phyloP scores from a whole-genome alignment of 345 rosid genomes.

The Arabis hirsuta region DNA sequence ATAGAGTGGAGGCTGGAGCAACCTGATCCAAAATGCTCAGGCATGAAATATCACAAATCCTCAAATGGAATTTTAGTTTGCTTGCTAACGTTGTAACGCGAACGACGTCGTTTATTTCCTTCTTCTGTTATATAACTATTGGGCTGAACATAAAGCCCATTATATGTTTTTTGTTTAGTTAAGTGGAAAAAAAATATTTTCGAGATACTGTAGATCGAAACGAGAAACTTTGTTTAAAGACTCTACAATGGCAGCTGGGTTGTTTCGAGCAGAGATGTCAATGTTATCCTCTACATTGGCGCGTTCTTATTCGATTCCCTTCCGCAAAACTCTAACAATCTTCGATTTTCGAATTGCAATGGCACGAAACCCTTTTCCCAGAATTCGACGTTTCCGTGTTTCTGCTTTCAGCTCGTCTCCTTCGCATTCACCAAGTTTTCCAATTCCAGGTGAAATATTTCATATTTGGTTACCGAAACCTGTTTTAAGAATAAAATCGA shows the following conservation, averaged over 20 bases:
- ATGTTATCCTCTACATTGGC: slow-evolving; percentile 41
- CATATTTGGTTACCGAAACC: not conserved
- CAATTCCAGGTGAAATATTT: slow-evolving; percentile 50
- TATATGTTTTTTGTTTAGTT: too few species aligned
- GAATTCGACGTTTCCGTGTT: slow-evolving; percentile 24
- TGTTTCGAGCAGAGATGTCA: slow-evolving; percentile 37
- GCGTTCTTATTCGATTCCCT: slow-evolving; percentile 26
- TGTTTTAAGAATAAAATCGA: not conserved
- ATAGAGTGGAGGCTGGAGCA: too few species aligned
- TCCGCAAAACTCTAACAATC: slow-evolving; percentile 4
- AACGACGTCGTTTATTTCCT: not conserved
- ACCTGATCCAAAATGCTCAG: too few species aligned
- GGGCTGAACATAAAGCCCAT: slow-evolving; percentile 14
- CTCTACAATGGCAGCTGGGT: slow-evolving; percentile 31
- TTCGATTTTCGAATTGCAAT: slow-evolving; percentile 14
- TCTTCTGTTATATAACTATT: not conserved
- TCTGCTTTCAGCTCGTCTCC: slow-evolving; percentile 42
- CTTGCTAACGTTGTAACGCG: not conserved
- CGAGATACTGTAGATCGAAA: not conserved
- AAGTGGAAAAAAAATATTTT: not conserved
- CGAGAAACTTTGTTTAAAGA: not conserved
- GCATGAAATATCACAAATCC: too few species aligned
- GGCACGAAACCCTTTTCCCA: slow-evolving; percentile 13
- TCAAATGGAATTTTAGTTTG: too few species aligned
- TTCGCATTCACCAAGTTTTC: slow-evolving; percentile 38